These are phyloP conservation scores for Dictyostelium intermedium DNA, from an alignment of 78 protist species.

Conservation along the genomic window DNA sequence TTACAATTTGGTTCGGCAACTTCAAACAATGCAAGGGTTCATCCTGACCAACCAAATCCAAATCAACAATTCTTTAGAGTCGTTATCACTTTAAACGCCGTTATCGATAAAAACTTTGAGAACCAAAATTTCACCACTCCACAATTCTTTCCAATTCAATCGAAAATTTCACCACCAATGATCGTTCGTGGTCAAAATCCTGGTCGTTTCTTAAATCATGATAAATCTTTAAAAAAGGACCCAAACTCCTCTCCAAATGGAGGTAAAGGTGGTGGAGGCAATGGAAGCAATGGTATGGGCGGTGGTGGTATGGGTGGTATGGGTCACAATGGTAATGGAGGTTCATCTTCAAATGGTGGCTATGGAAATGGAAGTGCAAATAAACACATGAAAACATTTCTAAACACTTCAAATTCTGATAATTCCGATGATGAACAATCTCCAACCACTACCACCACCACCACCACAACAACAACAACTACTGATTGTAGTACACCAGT, in stretches of 20 bases:
- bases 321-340: background rate
- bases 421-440: background rate
- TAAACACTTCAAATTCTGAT: background rate
- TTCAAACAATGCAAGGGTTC: slow-evolving; percentile 75
- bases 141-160: slow-evolving; percentile 42
- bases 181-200: slow-evolving; percentile 82
- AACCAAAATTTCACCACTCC: background rate
- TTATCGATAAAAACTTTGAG: background rate
- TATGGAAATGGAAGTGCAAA: slow-evolving; percentile 2
- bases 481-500: too few relatives aligned
- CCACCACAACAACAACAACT: background rate
- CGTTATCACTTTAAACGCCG: slow-evolving; percentile 62
- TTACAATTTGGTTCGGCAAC: slow-evolving; percentile 70
- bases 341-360: background rate
- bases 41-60: slow-evolving; percentile 79
- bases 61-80: slow-evolving; percentile 78
- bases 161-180: slow-evolving; percentile 77
- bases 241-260: slow-evolving; percentile 29
- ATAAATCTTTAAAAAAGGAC: slow-evolving; percentile 57
- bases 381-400: slow-evolving; percentile 1
- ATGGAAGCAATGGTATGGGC: background rate
- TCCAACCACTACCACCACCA: background rate
- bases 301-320: background rate
- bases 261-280: background rate
- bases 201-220: slow-evolving; percentile 70